These are phyloP conservation scores for Myotisia sp. DNA, from an alignment of 2,329 filamentous ascomycete species.

Conservation along the genomic window DNA sequence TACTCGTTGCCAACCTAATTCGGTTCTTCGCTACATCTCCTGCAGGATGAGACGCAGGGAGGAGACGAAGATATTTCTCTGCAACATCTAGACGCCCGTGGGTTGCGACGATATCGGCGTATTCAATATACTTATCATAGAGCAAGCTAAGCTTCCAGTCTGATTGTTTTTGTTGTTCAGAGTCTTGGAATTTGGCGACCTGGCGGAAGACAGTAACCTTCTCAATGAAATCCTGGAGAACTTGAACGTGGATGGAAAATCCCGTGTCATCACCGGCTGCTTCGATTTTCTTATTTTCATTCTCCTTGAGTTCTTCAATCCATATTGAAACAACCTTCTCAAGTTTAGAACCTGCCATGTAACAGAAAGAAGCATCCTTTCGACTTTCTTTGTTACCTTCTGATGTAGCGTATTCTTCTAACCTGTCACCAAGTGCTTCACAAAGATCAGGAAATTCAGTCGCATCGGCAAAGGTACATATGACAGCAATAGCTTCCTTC, in stretches of 20 bases:
- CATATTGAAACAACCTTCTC: constrained; percentile 95
- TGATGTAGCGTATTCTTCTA: constrained; percentile 51
- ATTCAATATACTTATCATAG: constrained; percentile 93
- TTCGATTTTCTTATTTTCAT: constrained; percentile 60
- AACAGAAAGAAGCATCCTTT: constrained; percentile 94
- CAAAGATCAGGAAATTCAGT: constrained; percentile 88
- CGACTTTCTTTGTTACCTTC: constrained; percentile 45
- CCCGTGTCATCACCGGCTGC: constrained; percentile 57
- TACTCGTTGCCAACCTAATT: constrained; percentile 69
- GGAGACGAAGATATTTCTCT: constrained; percentile 77
- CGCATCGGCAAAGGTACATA: constrained; percentile 89
- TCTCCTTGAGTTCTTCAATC: constrained; percentile 76
- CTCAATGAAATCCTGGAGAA: constrained; percentile 86
- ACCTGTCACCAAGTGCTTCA: constrained; percentile 81
- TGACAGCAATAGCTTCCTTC: constrained; percentile 91
- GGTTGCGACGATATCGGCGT: constrained; percentile 83
- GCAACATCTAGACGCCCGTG: constrained; percentile 78
- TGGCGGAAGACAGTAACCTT: constrained; percentile 95
- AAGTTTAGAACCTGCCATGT: constrained; percentile 84
- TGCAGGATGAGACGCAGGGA: constrained; percentile 69
- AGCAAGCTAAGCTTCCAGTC: constrained; percentile 81
- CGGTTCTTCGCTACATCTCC: constrained; percentile 77
- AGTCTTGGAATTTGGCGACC: constrained; percentile 80
- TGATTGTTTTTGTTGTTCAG: constrained; percentile 53
- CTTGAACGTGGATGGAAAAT: constrained; percentile 81